Evolutionary conservation across 129 eudicot species (phyloP), one percentile per base, ranked within the genome.

Genomic region (carrot (Daucus carota)): DNA sequence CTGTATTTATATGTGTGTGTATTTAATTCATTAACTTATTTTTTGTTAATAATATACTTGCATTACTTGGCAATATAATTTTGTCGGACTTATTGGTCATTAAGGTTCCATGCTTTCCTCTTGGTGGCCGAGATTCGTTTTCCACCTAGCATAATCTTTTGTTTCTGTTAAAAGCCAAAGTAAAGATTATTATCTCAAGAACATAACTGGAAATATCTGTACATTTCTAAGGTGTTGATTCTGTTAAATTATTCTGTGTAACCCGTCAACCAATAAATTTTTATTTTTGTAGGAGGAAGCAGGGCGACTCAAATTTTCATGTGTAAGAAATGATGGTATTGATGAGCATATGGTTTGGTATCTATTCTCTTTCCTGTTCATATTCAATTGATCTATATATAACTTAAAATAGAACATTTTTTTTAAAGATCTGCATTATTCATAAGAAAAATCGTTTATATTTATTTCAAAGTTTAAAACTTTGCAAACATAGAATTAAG

Each of bases 291-390:
- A 94, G 98, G 99, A 94, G 84, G 96, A 91, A 82, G 84, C 87
- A 46, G 96, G 97, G 72, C 85, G 81, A 20, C 90, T 94, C 76
- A 94, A 81, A 80, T 91, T 94, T 87, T 87, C 81, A 60, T 91
- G 99, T 68, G 88, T 81, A 72, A 89, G 92, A 16, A 94, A 94
- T 85, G 97, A 94, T 83, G 91, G 89, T 48, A 52, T 74, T 73
- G 97, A 94, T 77, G 81, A 87, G 79, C 99, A 94, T 84, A 94
- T 94, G 99, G 78, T 91, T 70, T 94, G 99, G 99, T 94, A 94
- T 80, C 54, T 77, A 45, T 79, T 77, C 80, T 85, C 69, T 57
- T 80, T 81, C 80, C 75, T 72, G 6, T 17, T 32, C 66, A 38
- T 72, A 33, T 69, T 3, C 54, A 18, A 66, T 77, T 36, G 22